phyloP scores from a whole-genome alignment of 2,329 filamentous ascomycete species.

The Ophiostoma sp. region DNA sequence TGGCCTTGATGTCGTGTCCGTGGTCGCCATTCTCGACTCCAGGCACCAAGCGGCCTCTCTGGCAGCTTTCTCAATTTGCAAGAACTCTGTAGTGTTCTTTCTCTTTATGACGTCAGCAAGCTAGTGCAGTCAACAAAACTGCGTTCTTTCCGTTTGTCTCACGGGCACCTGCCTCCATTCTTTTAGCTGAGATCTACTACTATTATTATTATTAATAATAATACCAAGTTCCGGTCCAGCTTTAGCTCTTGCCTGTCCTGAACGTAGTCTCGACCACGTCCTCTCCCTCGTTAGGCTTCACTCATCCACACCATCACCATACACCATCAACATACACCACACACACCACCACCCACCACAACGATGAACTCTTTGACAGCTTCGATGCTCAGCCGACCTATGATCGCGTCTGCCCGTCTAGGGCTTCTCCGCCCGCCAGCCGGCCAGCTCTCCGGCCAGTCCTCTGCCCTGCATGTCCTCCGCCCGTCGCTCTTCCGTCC shows the following conservation, averaged over 20 bases:
- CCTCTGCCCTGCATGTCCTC: background rate
- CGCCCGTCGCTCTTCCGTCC: background rate
- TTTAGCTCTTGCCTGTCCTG: background rate
- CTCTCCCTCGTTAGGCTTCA: background rate
- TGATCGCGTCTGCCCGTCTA: background rate
- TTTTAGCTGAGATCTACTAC: background rate
- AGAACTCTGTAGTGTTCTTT: background rate
- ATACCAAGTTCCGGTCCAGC: no score
- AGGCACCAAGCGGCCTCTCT: background rate
- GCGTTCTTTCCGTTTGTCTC: conserved; percentile 16
- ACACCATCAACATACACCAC: background rate
- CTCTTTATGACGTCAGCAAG: conserved; percentile 19
- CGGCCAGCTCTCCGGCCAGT: background rate
- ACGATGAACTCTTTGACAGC: conserved; percentile 1
- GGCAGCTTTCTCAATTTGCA: background rate
- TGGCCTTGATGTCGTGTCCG: no score
- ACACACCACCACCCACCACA: background rate
- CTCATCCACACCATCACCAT: background rate
- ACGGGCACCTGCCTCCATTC: background rate
- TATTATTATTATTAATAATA: background rate
- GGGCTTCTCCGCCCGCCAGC: background rate
- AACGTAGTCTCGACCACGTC: background rate
- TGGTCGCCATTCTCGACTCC: background rate
- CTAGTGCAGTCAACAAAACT: conserved; percentile 18
- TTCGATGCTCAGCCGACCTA: background rate